Evolutionary conservation across 1,139 yeast species (phyloP), one percentile per base, ranked within the genome.

Genomic region (Pichia norvegensis): DNA sequence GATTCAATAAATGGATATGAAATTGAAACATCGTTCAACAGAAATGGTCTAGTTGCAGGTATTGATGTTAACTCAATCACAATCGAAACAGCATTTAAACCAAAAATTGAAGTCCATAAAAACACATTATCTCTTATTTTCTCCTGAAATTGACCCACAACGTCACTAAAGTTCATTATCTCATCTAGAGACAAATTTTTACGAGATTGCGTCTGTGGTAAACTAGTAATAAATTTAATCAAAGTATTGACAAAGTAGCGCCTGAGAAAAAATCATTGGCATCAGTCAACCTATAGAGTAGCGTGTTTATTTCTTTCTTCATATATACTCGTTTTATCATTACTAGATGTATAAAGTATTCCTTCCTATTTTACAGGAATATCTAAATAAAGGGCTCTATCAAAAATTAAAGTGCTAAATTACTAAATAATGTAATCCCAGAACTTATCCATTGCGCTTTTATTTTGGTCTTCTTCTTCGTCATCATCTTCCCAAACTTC

Each of bases 351-450:
- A 31, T 20, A 31, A 16, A 31, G 8, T 4, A 31, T 16, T 17
- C 14, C 13, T 10, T 16, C 21, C 20, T 31, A 16, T 11, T 6
- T 6, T 16, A 31, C 35, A 31, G 21, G 8, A 16, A n/a, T 5
- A 16, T 16, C 13, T 31, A 31, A 16, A 11, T 16, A 31, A 16
- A 31, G 4, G 16, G 35, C 35, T 31, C 8, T 31, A 27, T 19
- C 7, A 35, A 10, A 19, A 10, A n/a, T n/a, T n/a, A n/a, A n/a
- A n/a, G n/a, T n/a, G n/a, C n/a, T n/a, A n/a, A n/a, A n/a, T n/a
- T n/a, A n/a, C 61, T 79, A 70, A 49, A 85, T 76, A 44, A 85
- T 75, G 19, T 37, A 38, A 31, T 49, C 54, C 56, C 56, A 52
- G 25, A 54, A 43, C 39, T 37, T 53, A 16, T 50, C 56, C 31